Evolutionary conservation across 2,329 filamentous ascomycete species (phyloP), one percentile per base, ranked within the genome.

Genomic region (Aaosphaeria arxii): DNA sequence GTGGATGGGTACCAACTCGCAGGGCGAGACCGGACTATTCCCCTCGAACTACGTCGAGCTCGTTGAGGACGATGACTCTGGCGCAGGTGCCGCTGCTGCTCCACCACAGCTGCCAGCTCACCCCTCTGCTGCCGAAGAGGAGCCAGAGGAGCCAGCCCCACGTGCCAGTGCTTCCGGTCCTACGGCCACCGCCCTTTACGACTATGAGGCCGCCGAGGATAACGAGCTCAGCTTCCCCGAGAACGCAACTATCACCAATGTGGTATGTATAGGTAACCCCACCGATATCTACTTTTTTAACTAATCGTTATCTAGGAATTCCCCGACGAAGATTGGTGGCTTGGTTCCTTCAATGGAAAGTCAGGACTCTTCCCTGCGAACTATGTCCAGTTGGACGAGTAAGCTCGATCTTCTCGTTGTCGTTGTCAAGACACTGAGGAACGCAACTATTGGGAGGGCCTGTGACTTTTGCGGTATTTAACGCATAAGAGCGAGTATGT

Each of bases 281-380:
- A 40, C 32, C 9, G 38, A 28, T 40, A 17, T 9, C 7, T 43
- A 11, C 41, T 7, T 17, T 2, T 43, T 42, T 42, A 47, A 57
- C 65, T 44, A 69, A 74, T 59, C 66, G 40, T 40, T 47, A 9
- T 40, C 42, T 59, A 88, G 85, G 89, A 96, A 76, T 97, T 97
- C 72, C 94, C 94, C 2, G 94, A 97, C 62, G 92, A 97, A 57
- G 94, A 99, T 67, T 99, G 94, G 94, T 99, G 94, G 94, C 88
- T 92, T 61, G 94, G 94, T 49, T 84, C 88, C 62, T 95, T 87
- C 71, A 79, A 85, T 29, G 91, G 91, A 44, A 81, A 86, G 49
- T 81, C 82, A 30, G 94, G 94, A 52, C 79, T 99, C 41, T 99
- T 99, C 82, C 74, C 74, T 28, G 73, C 75, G 40, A 78, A 78